These are phyloP conservation scores for Calamus simplicifolius DNA, from an alignment of 176 grass and related monocot genomes.

Conservation along the genomic window DNA sequence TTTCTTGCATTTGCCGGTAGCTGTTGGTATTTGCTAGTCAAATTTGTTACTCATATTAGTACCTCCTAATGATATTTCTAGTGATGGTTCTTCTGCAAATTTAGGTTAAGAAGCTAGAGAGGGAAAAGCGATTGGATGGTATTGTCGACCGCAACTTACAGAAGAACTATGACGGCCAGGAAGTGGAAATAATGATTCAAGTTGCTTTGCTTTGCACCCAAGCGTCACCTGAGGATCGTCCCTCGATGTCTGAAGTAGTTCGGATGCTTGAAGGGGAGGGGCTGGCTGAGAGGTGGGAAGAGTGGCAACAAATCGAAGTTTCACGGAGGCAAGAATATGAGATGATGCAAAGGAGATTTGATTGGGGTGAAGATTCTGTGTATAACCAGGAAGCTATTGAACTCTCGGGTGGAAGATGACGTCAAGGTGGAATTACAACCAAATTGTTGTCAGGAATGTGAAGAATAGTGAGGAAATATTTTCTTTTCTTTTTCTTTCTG, in stretches of 20 bases:
- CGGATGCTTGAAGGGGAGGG: slow-evolving; percentile 96
- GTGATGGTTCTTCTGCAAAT: background rate
- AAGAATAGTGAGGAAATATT: too few relatives aligned
- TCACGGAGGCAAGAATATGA: slow-evolving; percentile 66
- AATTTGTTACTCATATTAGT: too few relatives aligned
- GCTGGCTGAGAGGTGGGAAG: slow-evolving; percentile 82
- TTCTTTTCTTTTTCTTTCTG: too few relatives aligned
- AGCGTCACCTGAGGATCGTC: slow-evolving; percentile 77
- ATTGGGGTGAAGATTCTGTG: slow-evolving; percentile 89
- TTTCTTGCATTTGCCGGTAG: too few relatives aligned
- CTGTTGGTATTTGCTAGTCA: too few relatives aligned
- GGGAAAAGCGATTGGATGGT: slow-evolving; percentile 50
- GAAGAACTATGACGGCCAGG: slow-evolving; percentile 35
- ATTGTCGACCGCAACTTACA: slow-evolving; percentile 76
- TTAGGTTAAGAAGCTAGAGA: slow-evolving; percentile 91
- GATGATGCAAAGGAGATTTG: slow-evolving; percentile 61
- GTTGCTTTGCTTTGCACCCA: slow-evolving; percentile 90
- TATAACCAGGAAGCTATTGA: slow-evolving; percentile 77
- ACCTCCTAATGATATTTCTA: too few relatives aligned
- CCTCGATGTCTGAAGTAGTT: slow-evolving; percentile 87
- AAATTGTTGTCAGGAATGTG: too few relatives aligned
- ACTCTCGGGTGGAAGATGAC: slow-evolving; percentile 56
- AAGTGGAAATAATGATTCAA: slow-evolving; percentile 92
- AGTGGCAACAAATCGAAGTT: slow-evolving; percentile 95
- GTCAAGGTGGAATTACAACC: background rate